These are phyloP conservation scores for Sporothrix schenckii DNA, from an alignment of 2,329 filamentous ascomycete genomes.

Conservation along the genomic window DNA sequence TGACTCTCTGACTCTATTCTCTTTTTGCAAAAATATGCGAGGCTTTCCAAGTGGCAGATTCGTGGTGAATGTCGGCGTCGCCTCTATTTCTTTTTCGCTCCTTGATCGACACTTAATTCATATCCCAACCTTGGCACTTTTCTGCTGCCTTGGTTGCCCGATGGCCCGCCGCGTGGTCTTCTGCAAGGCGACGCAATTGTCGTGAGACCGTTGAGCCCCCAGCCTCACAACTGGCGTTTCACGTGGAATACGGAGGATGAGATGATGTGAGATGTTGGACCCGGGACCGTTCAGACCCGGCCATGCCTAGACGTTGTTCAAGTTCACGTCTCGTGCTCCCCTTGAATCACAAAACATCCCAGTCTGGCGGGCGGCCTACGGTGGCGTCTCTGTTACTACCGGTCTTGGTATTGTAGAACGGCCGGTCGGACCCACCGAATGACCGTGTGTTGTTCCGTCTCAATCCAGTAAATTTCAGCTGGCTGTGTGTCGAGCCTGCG, in stretches of 20 bases:
- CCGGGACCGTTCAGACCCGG: background rate
- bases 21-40: background rate
- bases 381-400: constrained; percentile 4
- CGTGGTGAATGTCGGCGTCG: background rate
- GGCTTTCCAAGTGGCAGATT: constrained; percentile 17
- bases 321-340: background rate
- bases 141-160: constrained; percentile 23
- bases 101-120: too few relatives aligned
- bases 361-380: background rate
- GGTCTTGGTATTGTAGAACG: background rate
- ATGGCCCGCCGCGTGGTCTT: background rate
- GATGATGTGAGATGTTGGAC: too few relatives aligned
- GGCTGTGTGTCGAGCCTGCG: background rate
- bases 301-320: background rate
- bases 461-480: background rate
- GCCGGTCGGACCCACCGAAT: background rate
- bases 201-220: constrained; percentile 16
- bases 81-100: background rate
- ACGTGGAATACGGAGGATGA: background rate
- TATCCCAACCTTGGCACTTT: too few relatives aligned
- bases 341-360: background rate
- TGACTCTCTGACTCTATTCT: background rate
- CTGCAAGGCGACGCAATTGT: background rate
- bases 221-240: constrained; percentile 16
- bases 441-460: background rate